A percentile compares a stretch with the other conserved stretches of the same genome.
Evolutionary conservation across 441 rosid species (phyloP).

Genomic region (Arabidopsis hybrid): DNA sequence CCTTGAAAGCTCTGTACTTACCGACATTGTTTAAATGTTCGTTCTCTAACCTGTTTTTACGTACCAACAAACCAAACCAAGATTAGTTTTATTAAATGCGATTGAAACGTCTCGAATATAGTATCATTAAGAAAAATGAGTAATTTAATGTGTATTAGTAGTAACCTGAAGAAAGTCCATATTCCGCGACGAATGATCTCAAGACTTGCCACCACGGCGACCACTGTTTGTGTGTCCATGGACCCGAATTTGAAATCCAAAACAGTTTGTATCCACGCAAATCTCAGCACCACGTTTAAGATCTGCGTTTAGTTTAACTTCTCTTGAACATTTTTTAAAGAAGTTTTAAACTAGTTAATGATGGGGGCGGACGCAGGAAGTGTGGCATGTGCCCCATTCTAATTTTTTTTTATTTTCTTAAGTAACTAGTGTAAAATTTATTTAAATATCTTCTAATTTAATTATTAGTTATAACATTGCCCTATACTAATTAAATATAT

Average conservation of each 20-base stretch:
- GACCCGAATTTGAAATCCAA: slow-evolving; percentile 36
- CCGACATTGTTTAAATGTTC: slow-evolving; percentile 74
- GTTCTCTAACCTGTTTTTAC: slow-evolving; percentile 58
- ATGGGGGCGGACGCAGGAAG: no score
- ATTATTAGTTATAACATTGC: no score
- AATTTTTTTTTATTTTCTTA: no score
- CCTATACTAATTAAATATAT: no score
- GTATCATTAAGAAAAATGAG: not conserved
- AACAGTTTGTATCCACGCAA: slow-evolving; percentile 77
- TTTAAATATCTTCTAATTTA: no score
- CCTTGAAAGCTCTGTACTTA: slow-evolving; percentile 64
- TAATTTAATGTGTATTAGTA: not conserved
- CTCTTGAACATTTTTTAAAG: not conserved
- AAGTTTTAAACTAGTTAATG: not conserved
- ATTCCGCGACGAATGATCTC: slow-evolving; percentile 83
- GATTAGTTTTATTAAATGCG: not conserved
- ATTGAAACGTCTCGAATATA: slow-evolving; percentile 36
- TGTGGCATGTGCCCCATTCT: no score
- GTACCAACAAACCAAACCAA: not conserved
- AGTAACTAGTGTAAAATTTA: no score
- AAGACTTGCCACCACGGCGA: slow-evolving; percentile 59
- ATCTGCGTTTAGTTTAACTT: slow-evolving; percentile 45
- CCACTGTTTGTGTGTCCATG: slow-evolving; percentile 46
- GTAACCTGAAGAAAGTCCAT: slow-evolving; percentile 83
- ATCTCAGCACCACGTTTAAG: slow-evolving; percentile 63